Evolutionary conservation across 2,329 filamentous ascomycete species (phyloP).

Genomic region (Juglanconis oblonga): DNA sequence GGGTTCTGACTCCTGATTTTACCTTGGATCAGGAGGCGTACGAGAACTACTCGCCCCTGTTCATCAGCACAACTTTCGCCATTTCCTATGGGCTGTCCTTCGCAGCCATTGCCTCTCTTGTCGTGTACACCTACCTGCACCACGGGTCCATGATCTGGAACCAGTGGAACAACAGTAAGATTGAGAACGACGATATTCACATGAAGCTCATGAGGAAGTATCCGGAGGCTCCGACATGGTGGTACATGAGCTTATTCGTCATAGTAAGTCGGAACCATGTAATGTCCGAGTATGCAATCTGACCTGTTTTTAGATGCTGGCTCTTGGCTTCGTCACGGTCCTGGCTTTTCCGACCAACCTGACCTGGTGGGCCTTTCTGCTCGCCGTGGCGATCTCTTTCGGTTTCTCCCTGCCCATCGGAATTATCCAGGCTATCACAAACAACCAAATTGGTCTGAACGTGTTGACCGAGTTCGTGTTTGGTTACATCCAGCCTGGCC

Average conservation of each 20-base stretch:
- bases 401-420: slow-evolving; percentile 64
- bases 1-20: slow-evolving; percentile 59
- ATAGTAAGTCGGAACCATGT: slow-evolving; percentile 38
- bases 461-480: slow-evolving; percentile 73
- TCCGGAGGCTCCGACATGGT: slow-evolving; percentile 61
- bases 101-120: slow-evolving; percentile 64
- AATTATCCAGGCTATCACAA: slow-evolving; percentile 68
- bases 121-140: slow-evolving; percentile 67
- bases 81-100: slow-evolving; percentile 70
- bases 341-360: slow-evolving; percentile 65
- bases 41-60: slow-evolving; percentile 64
- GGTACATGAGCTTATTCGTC: slow-evolving; percentile 58
- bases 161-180: slow-evolving; percentile 57
- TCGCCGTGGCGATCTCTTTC: slow-evolving; percentile 63
- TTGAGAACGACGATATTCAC: slow-evolving; percentile 60
- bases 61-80: slow-evolving; percentile 69
- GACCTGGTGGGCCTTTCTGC: slow-evolving; percentile 69
- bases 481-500: slow-evolving; percentile 72
- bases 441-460: slow-evolving; percentile 70
- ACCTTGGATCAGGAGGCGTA: slow-evolving; percentile 64
- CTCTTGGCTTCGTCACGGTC: slow-evolving; percentile 51
- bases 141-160: slow-evolving; percentile 65
- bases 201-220: slow-evolving; percentile 64
- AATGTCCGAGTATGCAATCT: background rate
- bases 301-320: slow-evolving; percentile 42